These are phyloP conservation scores for Cladorrhinum sp. DNA, from an alignment of 2,329 filamentous ascomycete genomes.

Conservation along the genomic window DNA sequence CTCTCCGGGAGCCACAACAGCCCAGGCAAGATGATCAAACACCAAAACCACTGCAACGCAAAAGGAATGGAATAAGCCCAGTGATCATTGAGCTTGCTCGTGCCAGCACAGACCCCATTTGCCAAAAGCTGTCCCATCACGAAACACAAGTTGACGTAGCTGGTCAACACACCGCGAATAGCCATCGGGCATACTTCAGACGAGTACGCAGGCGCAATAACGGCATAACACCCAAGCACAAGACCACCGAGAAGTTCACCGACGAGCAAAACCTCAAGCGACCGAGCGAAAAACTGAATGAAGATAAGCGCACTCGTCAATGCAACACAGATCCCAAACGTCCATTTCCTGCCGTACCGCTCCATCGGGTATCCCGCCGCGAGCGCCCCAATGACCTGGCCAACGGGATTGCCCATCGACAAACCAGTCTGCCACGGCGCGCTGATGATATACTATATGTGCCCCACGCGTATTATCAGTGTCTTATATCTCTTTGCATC, in stretches of 20 bases:
- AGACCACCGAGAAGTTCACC: constrained; percentile 60
- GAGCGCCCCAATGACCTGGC: constrained; percentile 55
- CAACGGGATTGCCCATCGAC: constrained; percentile 53
- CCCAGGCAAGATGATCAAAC: constrained; percentile 42
- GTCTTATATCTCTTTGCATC: no score
- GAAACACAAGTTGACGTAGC: constrained; percentile 61
- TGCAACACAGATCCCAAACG: constrained; percentile 43
- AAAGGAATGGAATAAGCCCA: constrained; percentile 51
- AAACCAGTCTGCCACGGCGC: constrained; percentile 48
- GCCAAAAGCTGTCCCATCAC: constrained; percentile 59
- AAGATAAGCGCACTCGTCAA: constrained; percentile 54
- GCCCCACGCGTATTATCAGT: no score
- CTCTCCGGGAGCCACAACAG: constrained; percentile 48
- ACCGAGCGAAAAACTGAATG: constrained; percentile 60
- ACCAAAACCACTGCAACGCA: constrained; percentile 51
- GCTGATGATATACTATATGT: constrained; percentile 36
- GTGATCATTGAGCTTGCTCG: constrained; percentile 38
- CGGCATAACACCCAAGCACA: constrained; percentile 59
- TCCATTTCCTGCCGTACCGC: constrained; percentile 43
- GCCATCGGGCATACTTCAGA: constrained; percentile 49
- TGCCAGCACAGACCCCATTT: constrained; percentile 45
- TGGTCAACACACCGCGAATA: constrained; percentile 55
- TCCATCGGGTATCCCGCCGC: constrained; percentile 47
- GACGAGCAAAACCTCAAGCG: constrained; percentile 53
- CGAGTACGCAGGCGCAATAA: constrained; percentile 58